Base-by-base conservation (phyloP, 345 rosid genomes). In the Rubroshorea leprosula region DNA sequence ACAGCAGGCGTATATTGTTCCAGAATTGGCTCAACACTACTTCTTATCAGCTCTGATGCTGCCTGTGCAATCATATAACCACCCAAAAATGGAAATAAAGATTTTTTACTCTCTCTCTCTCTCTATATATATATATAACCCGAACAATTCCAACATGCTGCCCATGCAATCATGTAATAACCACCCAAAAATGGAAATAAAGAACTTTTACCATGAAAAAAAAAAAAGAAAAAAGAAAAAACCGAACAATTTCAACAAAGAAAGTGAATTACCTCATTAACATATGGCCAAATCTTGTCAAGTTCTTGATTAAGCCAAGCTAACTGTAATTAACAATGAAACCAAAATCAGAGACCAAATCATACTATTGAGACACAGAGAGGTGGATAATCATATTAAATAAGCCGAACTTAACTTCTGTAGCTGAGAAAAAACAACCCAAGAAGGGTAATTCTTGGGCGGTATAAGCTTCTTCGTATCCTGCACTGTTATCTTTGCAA, bases 261-360 rank as follows among this genome's bases (percentile, higher is more conserved):
- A 20, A 35, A 35, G 41, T 1, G 9, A 1, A 14, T 69, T 73
- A 86, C 95, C 83, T 75, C 81, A 51, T 86, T n/a, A 27, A 92
- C 85, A 35, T 50, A 86, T n/a, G 94, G 98, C 98, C 98, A 92
- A 57, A 92, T 82, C 78, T 89, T 87, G 61, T 79, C 79, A 62
- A 92, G 91, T 3, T 83, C 89, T 24, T 62, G 65, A 66, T 92
- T 92, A 27, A 89, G 89, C 98, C 98, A 92, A 48, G 61, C 68
- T 66, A 92, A 84, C 98, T 91, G 93, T 49, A 74, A 16, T 55
- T 22, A 7, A 26, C 26, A 22, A 54, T 67, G 21, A 47, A 49
- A 43, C 39, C 35, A 68, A 66, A 45, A 48, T 78, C 59, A 70
- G 13, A 51, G 50, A 41, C 49, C 25, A 57, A 23, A 62, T 7